Conservation (phyloP, 2,329 filamentous ascomycete genomes). For the Sclerotinia trifoliorum region DNA sequence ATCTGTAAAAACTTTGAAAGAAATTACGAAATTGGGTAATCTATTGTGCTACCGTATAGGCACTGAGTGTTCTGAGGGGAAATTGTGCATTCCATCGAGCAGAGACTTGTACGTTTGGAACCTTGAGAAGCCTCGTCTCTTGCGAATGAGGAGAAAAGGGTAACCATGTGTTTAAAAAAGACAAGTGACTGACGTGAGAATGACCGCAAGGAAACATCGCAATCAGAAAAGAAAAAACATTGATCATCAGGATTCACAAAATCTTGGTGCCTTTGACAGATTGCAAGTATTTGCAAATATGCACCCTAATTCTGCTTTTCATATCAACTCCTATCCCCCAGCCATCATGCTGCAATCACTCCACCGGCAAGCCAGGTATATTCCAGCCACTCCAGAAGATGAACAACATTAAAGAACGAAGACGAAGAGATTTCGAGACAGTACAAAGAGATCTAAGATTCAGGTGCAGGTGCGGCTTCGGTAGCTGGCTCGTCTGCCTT, state of each 20-base stretch:
- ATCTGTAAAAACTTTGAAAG: constrained; percentile 32
- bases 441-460: constrained; percentile 49
- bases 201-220: constrained; percentile 31
- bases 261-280: constrained; percentile 41
- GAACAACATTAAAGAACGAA: constrained; percentile 43
- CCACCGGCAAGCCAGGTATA: constrained; percentile 38
- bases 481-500: constrained; percentile 42
- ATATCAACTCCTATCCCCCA: constrained; percentile 41
- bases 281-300: constrained; percentile 35
- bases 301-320: constrained; percentile 41
- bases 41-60: constrained; percentile 36
- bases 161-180: constrained; percentile 26
- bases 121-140: constrained; percentile 31
- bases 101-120: constrained; percentile 37
- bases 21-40: constrained; percentile 31
- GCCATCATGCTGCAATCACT: constrained; percentile 39
- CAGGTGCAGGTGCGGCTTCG: constrained; percentile 46
- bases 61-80: constrained; percentile 32
- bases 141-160: constrained; percentile 31
- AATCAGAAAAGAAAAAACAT: constrained; percentile 41
- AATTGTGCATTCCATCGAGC: constrained; percentile 37
- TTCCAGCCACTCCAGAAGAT: constrained; percentile 38
- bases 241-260: constrained; percentile 42
- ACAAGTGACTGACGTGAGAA: constrained; percentile 21
- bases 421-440: constrained; percentile 41